Conservation (phyloP, 1,139 yeast genomes). For the Suhomyces anneliseae region DNA sequence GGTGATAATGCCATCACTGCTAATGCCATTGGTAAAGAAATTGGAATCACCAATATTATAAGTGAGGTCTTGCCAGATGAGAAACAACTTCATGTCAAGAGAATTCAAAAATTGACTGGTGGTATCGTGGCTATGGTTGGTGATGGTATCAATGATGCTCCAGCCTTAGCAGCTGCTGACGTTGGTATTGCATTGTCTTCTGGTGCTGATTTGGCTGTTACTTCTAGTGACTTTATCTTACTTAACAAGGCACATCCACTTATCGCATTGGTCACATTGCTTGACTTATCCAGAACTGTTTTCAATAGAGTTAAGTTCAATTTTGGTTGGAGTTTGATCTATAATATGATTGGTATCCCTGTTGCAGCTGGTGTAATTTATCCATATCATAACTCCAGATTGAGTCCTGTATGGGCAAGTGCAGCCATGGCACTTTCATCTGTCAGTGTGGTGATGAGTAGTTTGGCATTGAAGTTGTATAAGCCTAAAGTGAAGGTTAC, state of each 20-base stretch:
- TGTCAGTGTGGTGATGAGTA: constrained; percentile 56
- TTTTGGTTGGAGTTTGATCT: constrained; percentile 55
- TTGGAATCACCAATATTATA: constrained; percentile 64
- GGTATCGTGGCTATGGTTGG: constrained; percentile 60
- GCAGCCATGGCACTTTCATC: constrained; percentile 68
- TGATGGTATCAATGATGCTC: constrained; percentile 66
- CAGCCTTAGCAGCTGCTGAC: constrained; percentile 59
- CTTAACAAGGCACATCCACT: constrained; percentile 49
- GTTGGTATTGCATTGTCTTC: constrained; percentile 60
- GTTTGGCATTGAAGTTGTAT: constrained; percentile 51
- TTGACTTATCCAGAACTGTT: constrained; percentile 42
- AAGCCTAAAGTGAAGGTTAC: constrained; percentile 34
- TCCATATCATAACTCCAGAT: constrained; percentile 51
- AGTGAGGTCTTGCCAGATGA: constrained; percentile 76
- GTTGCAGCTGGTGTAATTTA: constrained; percentile 66
- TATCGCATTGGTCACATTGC: constrained; percentile 47
- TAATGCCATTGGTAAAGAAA: constrained; percentile 60
- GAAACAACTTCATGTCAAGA: constrained; percentile 59
- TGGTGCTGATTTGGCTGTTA: constrained; percentile 60
- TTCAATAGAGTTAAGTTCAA: constrained; percentile 56
- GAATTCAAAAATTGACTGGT: constrained; percentile 44
- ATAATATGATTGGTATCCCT: constrained; percentile 56
- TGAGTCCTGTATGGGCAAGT: constrained; percentile 66
- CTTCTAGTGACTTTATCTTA: constrained; percentile 58
- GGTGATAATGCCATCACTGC: constrained; percentile 76